Evolutionary conservation across 139 green algal species (phyloP).

Genomic region (Axilococcus clingmanii): DNA sequence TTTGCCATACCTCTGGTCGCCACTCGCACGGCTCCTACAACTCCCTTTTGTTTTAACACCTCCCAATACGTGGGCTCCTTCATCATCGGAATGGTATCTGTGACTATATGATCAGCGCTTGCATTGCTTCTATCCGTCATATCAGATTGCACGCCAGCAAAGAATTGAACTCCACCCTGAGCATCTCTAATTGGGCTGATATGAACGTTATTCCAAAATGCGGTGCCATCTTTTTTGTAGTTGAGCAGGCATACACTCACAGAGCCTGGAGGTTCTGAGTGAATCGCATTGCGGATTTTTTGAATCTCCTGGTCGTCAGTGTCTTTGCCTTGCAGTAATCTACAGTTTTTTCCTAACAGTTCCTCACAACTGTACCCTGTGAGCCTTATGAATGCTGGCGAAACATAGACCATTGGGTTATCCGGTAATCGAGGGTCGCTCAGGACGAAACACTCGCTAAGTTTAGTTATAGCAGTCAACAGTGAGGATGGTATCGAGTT

Average conservation of each 20-base stretch:
- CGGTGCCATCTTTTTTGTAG: constrained; percentile 38
- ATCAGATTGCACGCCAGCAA: constrained; percentile 44
- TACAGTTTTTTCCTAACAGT: constrained; percentile 10
- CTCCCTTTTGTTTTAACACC: constrained; percentile 31
- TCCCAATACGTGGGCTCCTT: not conserved
- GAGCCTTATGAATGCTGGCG: constrained; percentile 39
- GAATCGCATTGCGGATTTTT: constrained; percentile 29
- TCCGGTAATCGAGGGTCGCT: constrained; percentile 43
- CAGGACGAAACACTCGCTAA: constrained; percentile 53
- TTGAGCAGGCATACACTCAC: constrained; percentile 41
- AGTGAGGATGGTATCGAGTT: constrained; percentile 29
- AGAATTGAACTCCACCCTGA: constrained; percentile 35
- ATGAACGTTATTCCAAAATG: constrained; percentile 53
- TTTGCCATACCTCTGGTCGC: constrained; percentile 24
- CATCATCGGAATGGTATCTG: not conserved
- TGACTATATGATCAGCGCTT: not conserved
- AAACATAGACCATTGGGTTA: constrained; percentile 53
- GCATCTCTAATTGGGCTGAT: constrained; percentile 40
- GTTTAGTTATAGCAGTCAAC: constrained; percentile 29
- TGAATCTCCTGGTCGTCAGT: constrained; percentile 25
- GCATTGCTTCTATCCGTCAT: not conserved
- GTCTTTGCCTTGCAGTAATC: constrained; percentile 26
- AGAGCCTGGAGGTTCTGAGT: constrained; percentile 17
- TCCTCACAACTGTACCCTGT: constrained; percentile 18
- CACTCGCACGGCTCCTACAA: constrained; percentile 40